A percentile compares a stretch with the other conserved stretches of the same genome.
Conservation (phyloP, 257 asterid genomes). For the Eucommia ulmoides region DNA sequence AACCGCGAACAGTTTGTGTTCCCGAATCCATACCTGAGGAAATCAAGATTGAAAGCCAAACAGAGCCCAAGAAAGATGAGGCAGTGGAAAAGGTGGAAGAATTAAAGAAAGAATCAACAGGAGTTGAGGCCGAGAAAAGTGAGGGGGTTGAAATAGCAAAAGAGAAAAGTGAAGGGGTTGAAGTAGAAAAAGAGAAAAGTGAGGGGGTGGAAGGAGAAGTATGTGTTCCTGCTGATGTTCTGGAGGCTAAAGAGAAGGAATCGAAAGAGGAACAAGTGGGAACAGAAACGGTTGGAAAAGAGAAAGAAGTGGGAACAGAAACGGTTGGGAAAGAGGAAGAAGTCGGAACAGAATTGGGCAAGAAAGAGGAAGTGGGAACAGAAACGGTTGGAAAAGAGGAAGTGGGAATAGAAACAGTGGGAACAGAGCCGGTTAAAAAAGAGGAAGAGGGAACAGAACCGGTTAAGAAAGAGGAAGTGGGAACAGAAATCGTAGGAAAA, state of each 20-base stretch:
- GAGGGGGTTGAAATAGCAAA: conserved; percentile 8
- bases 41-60: too few relatives aligned
- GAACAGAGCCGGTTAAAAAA: conserved; percentile 14
- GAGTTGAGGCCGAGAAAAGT: conserved; percentile 5
- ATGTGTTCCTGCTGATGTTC: conserved; percentile 10
- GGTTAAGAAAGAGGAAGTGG: conserved; percentile 13
- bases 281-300: conserved; percentile 11
- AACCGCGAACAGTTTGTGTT: not conserved
- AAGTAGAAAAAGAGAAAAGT: conserved; percentile 10
- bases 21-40: too few relatives aligned
- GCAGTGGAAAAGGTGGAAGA: conserved; percentile 13
- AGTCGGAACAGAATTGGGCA: too few relatives aligned
- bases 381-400: conserved; percentile 15
- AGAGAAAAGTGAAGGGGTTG: conserved; percentile 12
- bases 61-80: conserved; percentile 11
- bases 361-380: conserved; percentile 11
- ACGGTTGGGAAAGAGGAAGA: conserved; percentile 11
- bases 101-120: not conserved
- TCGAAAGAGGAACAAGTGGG: conserved; percentile 7
- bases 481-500: conserved; percentile 17
- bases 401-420: conserved; percentile 18
- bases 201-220: conserved; percentile 15
- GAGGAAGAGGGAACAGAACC: too few relatives aligned
- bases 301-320: conserved; percentile 19
- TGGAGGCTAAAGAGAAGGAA: conserved; percentile 12